Conservation (phyloP, 164 flowering plant species). For the Aristolochia californica region DNA sequence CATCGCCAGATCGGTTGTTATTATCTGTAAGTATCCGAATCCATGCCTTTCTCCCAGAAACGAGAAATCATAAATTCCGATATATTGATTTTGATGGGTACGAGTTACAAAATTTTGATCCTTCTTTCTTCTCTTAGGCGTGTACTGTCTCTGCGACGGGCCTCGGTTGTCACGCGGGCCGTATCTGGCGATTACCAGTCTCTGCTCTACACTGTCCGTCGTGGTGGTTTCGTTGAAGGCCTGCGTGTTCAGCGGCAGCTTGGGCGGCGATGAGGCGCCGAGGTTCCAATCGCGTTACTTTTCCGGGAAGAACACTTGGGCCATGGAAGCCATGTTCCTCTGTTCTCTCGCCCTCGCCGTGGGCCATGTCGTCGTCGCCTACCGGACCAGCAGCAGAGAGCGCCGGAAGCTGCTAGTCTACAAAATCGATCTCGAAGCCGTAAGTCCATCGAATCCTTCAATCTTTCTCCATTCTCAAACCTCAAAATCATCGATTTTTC, state of each 20-base stretch:
- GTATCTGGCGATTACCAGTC: constrained; percentile 54
- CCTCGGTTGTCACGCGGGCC: constrained; percentile 70
- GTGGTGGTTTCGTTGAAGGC: constrained; percentile 64
- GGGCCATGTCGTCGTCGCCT: constrained; percentile 73
- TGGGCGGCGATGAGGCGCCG: constrained; percentile 3
- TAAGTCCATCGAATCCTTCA: no score
- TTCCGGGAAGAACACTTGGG: constrained; percentile 14
- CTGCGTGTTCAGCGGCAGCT: constrained; percentile 38
- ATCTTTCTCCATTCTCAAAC: constrained; percentile 4
- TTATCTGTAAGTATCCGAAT: constrained; percentile 51
- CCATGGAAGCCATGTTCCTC: constrained; percentile 47
- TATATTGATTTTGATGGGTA: not conserved
- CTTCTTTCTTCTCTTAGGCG: constrained; percentile 34
- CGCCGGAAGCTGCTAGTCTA: constrained; percentile 79
- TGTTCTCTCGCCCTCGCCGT: constrained; percentile 57
- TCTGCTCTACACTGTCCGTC: constrained; percentile 54
- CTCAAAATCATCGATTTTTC: not conserved
- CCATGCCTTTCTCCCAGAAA: not conserved
- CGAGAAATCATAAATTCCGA: not conserved
- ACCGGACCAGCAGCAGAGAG: constrained; percentile 78
- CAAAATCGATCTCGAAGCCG: constrained; percentile 95
- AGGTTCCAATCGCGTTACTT: not conserved
- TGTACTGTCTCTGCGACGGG: constrained; percentile 80
- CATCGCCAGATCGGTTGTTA: constrained; percentile 57
- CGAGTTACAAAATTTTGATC: no score